Conservation (phyloP, 768 basidiomycete genomes). For the Mycena amicta region DNA sequence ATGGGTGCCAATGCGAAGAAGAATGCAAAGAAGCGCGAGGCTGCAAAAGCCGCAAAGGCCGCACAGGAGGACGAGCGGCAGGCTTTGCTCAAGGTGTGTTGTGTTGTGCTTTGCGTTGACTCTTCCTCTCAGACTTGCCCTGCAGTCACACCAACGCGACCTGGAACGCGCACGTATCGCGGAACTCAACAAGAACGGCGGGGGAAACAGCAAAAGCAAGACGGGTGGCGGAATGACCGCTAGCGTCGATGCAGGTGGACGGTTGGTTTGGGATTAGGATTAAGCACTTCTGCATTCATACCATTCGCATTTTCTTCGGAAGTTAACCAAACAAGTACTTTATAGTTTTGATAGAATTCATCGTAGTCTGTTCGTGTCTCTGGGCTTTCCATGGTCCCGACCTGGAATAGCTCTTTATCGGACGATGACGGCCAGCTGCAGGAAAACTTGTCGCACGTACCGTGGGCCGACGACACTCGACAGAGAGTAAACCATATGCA, state of each 20-base stretch:
- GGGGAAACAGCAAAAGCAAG: constrained; percentile 32
- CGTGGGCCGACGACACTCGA: no score
- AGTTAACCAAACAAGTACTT: background rate
- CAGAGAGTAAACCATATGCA: no score
- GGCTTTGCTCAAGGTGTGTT: constrained; percentile 42
- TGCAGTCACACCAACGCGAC: constrained; percentile 64
- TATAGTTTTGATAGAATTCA: background rate
- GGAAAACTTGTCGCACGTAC: no score
- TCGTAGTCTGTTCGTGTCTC: no score
- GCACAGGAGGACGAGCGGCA: constrained; percentile 55
- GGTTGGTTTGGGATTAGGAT: constrained; percentile 65
- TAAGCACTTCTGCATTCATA: no score
- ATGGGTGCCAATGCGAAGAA: constrained; percentile 32
- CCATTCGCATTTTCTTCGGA: background rate
- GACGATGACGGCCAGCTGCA: no score
- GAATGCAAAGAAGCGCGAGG: constrained; percentile 62
- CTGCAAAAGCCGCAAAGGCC: constrained; percentile 57
- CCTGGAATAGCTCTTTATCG: no score
- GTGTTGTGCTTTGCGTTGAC: no score
- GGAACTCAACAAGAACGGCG: constrained; percentile 42
- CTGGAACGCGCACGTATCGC: constrained; percentile 56
- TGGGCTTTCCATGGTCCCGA: no score
- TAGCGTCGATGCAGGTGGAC: constrained; percentile 56
- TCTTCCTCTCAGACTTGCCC: no score
- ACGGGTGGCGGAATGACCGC: constrained; percentile 65